These are phyloP conservation scores for Candida nemodendra DNA, from an alignment of 805 yeast genomes.

Conservation along the genomic window DNA sequence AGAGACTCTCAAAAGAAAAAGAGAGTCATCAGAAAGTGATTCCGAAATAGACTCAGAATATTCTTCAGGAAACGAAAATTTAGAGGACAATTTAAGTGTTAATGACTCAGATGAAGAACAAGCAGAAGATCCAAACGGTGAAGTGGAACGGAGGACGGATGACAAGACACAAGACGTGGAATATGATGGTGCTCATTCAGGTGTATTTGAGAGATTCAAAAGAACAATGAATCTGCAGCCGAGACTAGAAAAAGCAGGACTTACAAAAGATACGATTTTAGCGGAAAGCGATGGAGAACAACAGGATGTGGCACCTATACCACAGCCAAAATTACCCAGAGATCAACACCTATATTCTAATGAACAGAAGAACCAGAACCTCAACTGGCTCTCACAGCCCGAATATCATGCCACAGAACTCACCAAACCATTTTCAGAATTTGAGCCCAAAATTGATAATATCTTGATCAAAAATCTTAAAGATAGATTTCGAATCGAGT, in stretches of 20 bases:
- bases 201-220: slow-evolving; percentile 54
- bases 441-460: slow-evolving; percentile 42
- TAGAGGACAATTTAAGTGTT: not conserved
- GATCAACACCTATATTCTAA: slow-evolving; percentile 42
- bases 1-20: too few species aligned
- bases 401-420: slow-evolving; percentile 48
- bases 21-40: too few species aligned
- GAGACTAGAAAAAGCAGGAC: slow-evolving; percentile 15
- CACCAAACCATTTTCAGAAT: slow-evolving; percentile 47
- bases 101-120: slow-evolving; percentile 1
- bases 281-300: slow-evolving; percentile 29
- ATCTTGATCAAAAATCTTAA: slow-evolving; percentile 46
- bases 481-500: slow-evolving; percentile 39
- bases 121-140: too few species aligned
- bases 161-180: slow-evolving; percentile 21
- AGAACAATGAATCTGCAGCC: slow-evolving; percentile 34
- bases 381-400: slow-evolving; percentile 72
- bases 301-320: slow-evolving; percentile 66
- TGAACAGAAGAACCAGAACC: slow-evolving; percentile 34
- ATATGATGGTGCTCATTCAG: slow-evolving; percentile 40
- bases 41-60: too few species aligned
- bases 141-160: slow-evolving; percentile 16
- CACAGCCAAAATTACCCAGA: slow-evolving; percentile 74
- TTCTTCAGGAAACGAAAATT: too few species aligned
- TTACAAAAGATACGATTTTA: slow-evolving; percentile 17